Conservation (phyloP, 306 rosid species). For the Cucurbita pepo region DNA sequence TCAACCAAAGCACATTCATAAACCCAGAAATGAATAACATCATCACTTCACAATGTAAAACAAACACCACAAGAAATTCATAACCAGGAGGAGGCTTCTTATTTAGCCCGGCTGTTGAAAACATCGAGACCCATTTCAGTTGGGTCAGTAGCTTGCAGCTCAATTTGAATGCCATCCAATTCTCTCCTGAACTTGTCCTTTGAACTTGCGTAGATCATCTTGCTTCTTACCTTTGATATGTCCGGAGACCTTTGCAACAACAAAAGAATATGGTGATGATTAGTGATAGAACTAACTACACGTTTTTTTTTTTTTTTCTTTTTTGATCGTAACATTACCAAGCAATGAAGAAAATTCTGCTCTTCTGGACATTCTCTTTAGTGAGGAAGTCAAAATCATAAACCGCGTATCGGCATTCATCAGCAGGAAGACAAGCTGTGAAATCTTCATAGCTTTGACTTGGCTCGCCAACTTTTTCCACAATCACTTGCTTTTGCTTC, state of each 20-base stretch:
- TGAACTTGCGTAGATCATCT: slow-evolving; percentile 10
- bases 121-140: slow-evolving; percentile 38
- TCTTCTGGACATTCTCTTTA: slow-evolving; percentile 54
- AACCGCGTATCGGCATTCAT: slow-evolving; percentile 67
- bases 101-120: slow-evolving; percentile 27
- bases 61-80: background rate
- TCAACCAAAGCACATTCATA: slow-evolving; percentile 6
- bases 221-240: slow-evolving; percentile 25
- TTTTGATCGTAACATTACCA: slow-evolving; percentile 28
- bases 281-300: background rate
- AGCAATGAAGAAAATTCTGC: slow-evolving; percentile 67
- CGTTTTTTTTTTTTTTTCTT: background rate
- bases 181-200: slow-evolving; percentile 1
- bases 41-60: slow-evolving; percentile 1
- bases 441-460: slow-evolving; percentile 44
- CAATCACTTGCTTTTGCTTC: slow-evolving; percentile 47
- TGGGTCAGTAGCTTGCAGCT: slow-evolving; percentile 45
- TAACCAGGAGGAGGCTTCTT: background rate
- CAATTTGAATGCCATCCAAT: slow-evolving; percentile 21
- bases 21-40: slow-evolving; percentile 2
- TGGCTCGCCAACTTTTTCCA: slow-evolving; percentile 62
- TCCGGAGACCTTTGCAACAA: slow-evolving; percentile 30
- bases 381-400: slow-evolving; percentile 59
- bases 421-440: slow-evolving; percentile 39
- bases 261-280: background rate